These are phyloP conservation scores for Eimeria maxima DNA, from an alignment of 169 alveolate genomes.

Conservation along the genomic window DNA sequence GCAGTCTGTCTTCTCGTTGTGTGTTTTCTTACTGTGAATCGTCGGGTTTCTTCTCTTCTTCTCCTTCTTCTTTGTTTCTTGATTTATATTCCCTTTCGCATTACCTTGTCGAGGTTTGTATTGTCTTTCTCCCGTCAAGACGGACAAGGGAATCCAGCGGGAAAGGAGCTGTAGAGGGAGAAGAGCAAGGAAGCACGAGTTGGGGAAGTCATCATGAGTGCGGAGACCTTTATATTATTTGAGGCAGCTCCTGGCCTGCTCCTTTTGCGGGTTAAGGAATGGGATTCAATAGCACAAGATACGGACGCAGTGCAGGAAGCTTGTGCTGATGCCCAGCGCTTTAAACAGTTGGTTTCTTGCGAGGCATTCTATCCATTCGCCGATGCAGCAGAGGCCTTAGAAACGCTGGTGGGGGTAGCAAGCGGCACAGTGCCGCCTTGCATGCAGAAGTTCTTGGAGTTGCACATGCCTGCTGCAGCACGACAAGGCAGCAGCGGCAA, in stretches of 20 bases:
- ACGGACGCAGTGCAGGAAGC: conserved; percentile 81
- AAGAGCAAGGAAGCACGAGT: neutral
- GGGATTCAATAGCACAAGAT: conserved; percentile 84
- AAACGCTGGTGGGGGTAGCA: conserved; percentile 76
- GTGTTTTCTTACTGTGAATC: neutral
- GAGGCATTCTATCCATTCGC: conserved; percentile 83
- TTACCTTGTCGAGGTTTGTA: neutral
- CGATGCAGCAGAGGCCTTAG: conserved; percentile 84
- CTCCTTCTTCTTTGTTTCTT: neutral
- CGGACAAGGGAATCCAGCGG: too few relatives aligned
- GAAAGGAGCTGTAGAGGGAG: neutral
- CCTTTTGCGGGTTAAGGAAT: conserved; percentile 87
- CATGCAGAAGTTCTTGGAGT: conserved; percentile 70
- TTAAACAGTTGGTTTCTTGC: conserved; percentile 31
- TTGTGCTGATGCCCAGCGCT: conserved; percentile 53
- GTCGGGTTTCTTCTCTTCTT: neutral
- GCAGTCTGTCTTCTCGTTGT: neutral
- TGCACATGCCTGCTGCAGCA: conserved; percentile 69
- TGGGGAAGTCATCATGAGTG: conserved; percentile 6
- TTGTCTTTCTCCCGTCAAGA: too few relatives aligned
- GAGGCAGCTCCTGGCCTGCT: conserved; percentile 86
- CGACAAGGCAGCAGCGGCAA: neutral
- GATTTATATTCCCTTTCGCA: neutral
- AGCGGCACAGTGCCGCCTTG: conserved; percentile 73
- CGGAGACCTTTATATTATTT: conserved; percentile 78